Percentiles rank a stretch among this genome's conserved stretches.
These are phyloP conservation scores for Podospora conica DNA, from an alignment of 495 filamentous ascomycete species.

Conservation along the genomic window DNA sequence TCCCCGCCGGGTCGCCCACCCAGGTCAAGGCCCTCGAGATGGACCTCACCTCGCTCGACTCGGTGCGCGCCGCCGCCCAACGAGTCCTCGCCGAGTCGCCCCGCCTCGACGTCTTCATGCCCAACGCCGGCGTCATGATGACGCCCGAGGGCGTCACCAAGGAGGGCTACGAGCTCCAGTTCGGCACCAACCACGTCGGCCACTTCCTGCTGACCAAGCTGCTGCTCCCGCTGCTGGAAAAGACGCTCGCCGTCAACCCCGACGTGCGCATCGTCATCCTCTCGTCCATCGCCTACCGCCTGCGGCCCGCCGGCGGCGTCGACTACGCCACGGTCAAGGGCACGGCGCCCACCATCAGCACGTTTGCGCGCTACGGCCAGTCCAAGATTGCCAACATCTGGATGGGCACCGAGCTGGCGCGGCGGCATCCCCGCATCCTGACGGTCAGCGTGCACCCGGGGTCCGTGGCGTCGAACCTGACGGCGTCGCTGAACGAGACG, in stretches of 20 bases:
- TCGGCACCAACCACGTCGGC: constrained; percentile 65
- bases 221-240: constrained; percentile 52
- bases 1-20: not conserved
- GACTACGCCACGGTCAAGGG: constrained; percentile 34
- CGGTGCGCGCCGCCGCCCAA: constrained; percentile 25
- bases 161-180: constrained; percentile 63
- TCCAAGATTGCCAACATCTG: constrained; percentile 65
- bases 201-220: constrained; percentile 60
- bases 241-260: constrained; percentile 36
- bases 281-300: constrained; percentile 32
- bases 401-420: constrained; percentile 52
- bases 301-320: constrained; percentile 33
- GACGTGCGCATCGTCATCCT: constrained; percentile 40
- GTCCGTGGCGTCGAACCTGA: constrained; percentile 51
- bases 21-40: constrained; percentile 32
- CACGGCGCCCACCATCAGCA: constrained; percentile 21
- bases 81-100: constrained; percentile 12
- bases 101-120: constrained; percentile 41
- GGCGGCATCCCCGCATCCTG: constrained; percentile 48
- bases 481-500: constrained; percentile 13
- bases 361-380: constrained; percentile 53
- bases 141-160: constrained; percentile 44
- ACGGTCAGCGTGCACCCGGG: constrained; percentile 61
- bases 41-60: constrained; percentile 30
- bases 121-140: constrained; percentile 66